These are phyloP conservation scores for Aspergillus flavus DNA, from an alignment of 2,329 filamentous ascomycete species.

Conservation along the genomic window DNA sequence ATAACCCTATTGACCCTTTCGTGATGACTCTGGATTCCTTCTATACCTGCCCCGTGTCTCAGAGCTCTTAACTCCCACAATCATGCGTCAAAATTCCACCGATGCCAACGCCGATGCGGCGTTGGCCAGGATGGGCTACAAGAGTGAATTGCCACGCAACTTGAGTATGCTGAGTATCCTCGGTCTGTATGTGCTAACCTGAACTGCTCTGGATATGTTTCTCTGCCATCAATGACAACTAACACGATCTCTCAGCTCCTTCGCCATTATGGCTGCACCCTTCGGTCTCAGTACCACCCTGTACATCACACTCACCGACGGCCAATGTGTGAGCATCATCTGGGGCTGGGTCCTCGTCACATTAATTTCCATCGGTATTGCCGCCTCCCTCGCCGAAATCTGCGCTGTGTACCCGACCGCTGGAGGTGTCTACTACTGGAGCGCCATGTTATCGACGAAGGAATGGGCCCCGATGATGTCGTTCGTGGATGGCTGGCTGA, in stretches of 20 bases:
- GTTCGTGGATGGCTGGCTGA: constrained; percentile 73
- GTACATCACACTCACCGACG: constrained; percentile 68
- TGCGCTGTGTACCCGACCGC: constrained; percentile 70
- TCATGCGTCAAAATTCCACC: constrained; percentile 25
- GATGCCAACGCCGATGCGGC: constrained; percentile 58
- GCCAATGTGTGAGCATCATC: constrained; percentile 68
- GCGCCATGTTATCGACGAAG: constrained; percentile 66
- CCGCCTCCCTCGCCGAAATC: constrained; percentile 69
- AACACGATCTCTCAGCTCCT: constrained; percentile 51
- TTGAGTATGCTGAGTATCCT: constrained; percentile 71
- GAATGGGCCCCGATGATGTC: constrained; percentile 68
- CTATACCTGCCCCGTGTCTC: background rate
- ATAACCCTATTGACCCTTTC: background rate
- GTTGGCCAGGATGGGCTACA: constrained; percentile 69
- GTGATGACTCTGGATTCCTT: background rate
- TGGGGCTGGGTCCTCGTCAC: constrained; percentile 72
- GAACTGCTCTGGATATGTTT: too few species aligned
- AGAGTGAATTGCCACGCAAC: constrained; percentile 66
- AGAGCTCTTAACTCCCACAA: background rate
- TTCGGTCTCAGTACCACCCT: constrained; percentile 70
- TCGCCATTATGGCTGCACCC: constrained; percentile 74
- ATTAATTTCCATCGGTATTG: constrained; percentile 64
- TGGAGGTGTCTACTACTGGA: constrained; percentile 72
- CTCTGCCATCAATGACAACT: background rate
- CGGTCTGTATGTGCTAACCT: constrained; percentile 52